A percentile compares a stretch with the other conserved stretches of the same genome.
Evolutionary conservation across 352 stramenopile species (phyloP).

Genomic region (Phytophthora agathidicida): DNA sequence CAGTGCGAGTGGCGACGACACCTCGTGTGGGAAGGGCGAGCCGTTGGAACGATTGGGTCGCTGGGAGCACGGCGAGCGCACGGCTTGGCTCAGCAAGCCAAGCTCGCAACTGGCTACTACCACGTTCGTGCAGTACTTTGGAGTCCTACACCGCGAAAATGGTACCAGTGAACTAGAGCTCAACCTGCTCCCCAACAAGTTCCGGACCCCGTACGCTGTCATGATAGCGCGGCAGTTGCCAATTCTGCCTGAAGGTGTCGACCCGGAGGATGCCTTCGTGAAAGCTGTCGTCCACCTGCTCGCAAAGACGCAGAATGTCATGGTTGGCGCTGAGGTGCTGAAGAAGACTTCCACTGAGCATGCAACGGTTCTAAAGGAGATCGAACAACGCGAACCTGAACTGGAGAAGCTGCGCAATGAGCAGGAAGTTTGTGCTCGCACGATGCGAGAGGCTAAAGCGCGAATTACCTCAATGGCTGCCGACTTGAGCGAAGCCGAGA

Average conservation of each 20-base stretch:
- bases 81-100: conserved; percentile 67
- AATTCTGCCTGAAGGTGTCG: conserved; percentile 70
- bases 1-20: conserved; percentile 9
- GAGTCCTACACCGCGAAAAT: conserved; percentile 30
- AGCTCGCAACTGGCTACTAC: conserved; percentile 73
- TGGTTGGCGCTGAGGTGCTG: conserved; percentile 68
- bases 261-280: conserved; percentile 70
- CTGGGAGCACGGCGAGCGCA: conserved; percentile 71
- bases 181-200: conserved; percentile 65
- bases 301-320: conserved; percentile 77
- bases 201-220: conserved; percentile 78
- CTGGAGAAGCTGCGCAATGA: conserved; percentile 60
- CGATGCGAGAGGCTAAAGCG: conserved; percentile 39
- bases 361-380: conserved; percentile 30
- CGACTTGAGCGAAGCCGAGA: conserved; percentile 48
- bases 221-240: conserved; percentile 82
- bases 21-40: conserved; percentile 37
- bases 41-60: conserved; percentile 64
- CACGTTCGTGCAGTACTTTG: conserved; percentile 84
- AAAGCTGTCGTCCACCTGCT: conserved; percentile 72
- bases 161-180: conserved; percentile 66
- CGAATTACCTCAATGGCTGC: conserved; percentile 35
- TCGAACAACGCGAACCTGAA: conserved; percentile 26
- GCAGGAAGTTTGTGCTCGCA: conserved; percentile 53
- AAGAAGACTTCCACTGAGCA: conserved; percentile 59